Evolutionary conservation across 2,329 filamentous ascomycete genomes (phyloP).

Genomic region (Aspergillus sp.): DNA sequence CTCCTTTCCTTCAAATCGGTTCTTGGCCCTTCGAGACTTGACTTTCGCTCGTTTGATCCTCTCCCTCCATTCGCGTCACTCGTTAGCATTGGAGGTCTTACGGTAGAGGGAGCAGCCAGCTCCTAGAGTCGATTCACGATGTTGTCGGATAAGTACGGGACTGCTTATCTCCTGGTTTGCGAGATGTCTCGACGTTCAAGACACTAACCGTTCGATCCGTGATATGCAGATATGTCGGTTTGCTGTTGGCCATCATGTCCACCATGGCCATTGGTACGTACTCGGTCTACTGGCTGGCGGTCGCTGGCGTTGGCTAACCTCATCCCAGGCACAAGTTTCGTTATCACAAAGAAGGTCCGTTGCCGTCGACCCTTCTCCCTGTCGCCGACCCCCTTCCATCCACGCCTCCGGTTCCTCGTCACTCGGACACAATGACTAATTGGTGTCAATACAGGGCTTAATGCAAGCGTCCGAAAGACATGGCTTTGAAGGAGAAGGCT

Average conservation of each 20-base stretch:
- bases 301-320: conserved; percentile 10
- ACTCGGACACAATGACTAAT: conserved; percentile 19
- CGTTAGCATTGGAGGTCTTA: conserved; percentile 34
- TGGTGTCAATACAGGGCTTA: conserved; percentile 61
- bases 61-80: conserved; percentile 8
- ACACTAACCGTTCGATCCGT: conserved; percentile 21
- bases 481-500: conserved; percentile 96
- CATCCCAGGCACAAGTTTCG: conserved; percentile 80
- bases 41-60: not conserved
- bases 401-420: not conserved
- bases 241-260: conserved; percentile 48
- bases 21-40: not conserved
- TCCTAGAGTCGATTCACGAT: conserved; percentile 35
- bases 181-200: conserved; percentile 6
- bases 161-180: conserved; percentile 3
- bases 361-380: not conserved
- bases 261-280: conserved; percentile 48
- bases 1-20: too few species aligned
- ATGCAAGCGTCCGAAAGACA: conserved; percentile 87
- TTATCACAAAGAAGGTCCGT: conserved; percentile 95
- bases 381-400: not conserved
- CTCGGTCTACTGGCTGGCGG: not conserved
- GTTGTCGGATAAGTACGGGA: conserved; percentile 46
- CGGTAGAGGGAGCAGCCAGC: conserved; percentile 36
- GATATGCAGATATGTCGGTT: conserved; percentile 45